phyloP scores from a whole-genome alignment of 345 rosid species.

The Stellera chamaejasme region DNA sequence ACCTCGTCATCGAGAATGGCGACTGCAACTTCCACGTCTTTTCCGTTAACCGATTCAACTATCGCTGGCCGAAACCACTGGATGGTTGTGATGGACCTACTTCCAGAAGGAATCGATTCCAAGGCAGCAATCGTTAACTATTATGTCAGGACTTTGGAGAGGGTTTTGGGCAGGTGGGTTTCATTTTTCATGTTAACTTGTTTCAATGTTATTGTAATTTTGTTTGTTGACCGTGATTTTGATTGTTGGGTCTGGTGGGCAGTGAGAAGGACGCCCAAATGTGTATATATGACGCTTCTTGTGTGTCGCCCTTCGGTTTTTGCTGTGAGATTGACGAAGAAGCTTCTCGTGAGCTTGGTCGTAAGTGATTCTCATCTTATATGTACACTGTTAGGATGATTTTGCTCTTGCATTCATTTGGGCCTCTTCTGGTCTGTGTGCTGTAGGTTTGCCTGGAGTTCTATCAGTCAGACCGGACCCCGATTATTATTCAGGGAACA shows the following conservation, averaged over 20 bases:
- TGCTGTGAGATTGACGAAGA: slow-evolving; percentile 65
- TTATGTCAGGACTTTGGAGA: slow-evolving; percentile 42
- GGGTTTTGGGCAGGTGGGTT: slow-evolving; percentile 57
- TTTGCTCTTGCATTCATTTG: not conserved
- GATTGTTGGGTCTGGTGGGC: slow-evolving; percentile 9
- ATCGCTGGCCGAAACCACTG: slow-evolving; percentile 25
- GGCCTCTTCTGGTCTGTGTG: not conserved
- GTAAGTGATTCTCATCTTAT: slow-evolving; percentile 22
- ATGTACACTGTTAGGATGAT: not conserved
- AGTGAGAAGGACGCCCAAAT: slow-evolving; percentile 74
- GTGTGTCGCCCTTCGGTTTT: slow-evolving; percentile 54
- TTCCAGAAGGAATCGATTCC: slow-evolving; percentile 35
- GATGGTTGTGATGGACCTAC: slow-evolving; percentile 59
- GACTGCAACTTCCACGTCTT: slow-evolving; percentile 14
- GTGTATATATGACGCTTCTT: slow-evolving; percentile 62
- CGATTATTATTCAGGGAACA: slow-evolving; percentile 34
- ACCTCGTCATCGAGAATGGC: slow-evolving; percentile 14
- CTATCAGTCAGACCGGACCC: slow-evolving; percentile 56
- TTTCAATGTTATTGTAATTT: not conserved
- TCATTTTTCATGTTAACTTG: not conserved
- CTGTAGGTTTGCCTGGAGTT: slow-evolving; percentile 66
- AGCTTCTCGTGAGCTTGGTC: slow-evolving; percentile 46
- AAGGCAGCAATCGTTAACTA: slow-evolving; percentile 50
- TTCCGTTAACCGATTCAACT: slow-evolving; percentile 19
- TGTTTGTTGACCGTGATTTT: not conserved